phyloP scores from a whole-genome alignment of 1,284 basidiomycete species.

The Blastosporella zonata region DNA sequence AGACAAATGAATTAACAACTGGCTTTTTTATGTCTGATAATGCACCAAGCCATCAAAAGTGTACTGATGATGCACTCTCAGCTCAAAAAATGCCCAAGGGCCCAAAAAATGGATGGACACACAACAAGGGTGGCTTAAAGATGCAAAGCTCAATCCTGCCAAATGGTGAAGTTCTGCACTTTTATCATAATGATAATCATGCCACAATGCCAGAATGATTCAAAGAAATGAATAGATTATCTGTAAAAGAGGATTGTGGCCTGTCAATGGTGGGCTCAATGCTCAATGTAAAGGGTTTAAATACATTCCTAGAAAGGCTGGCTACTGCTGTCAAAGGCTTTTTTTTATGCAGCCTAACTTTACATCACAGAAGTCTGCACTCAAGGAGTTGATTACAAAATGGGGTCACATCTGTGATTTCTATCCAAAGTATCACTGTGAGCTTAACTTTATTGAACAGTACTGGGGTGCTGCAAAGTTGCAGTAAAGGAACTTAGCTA shows the following conservation, averaged over 20 bases:
- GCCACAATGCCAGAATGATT: constrained; percentile 2
- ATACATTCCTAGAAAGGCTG: constrained; percentile 15
- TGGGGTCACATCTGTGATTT: constrained; percentile 22
- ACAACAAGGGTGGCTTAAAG: constrained; percentile 21
- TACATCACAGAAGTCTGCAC: constrained; percentile 8
- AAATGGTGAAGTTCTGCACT: constrained; percentile 21
- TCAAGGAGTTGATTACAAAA: constrained; percentile 17
- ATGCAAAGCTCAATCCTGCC: constrained; percentile 24
- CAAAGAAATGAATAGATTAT: constrained; percentile 10
- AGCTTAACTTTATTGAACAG: constrained; percentile 29
- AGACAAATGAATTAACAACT: constrained; percentile 24
- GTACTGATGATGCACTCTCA: constrained; percentile 30
- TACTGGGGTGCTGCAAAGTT: constrained; percentile 27
- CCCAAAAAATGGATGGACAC: constrained; percentile 23
- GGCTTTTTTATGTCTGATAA: constrained; percentile 37
- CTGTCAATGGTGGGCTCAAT: not conserved
- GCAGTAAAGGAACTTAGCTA: constrained; percentile 16
- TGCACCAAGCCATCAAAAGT: constrained; percentile 34
- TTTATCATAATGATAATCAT: constrained; percentile 26
- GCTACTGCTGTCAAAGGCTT: constrained; percentile 24
- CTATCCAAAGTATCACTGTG: constrained; percentile 28
- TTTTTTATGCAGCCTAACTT: constrained; percentile 19
- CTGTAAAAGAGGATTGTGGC: constrained; percentile 2
- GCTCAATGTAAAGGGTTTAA: constrained; percentile 24
- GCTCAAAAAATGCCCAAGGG: constrained; percentile 31